Conservation (phyloP, 1,284 basidiomycete species). For the Stereum hirsutum region DNA sequence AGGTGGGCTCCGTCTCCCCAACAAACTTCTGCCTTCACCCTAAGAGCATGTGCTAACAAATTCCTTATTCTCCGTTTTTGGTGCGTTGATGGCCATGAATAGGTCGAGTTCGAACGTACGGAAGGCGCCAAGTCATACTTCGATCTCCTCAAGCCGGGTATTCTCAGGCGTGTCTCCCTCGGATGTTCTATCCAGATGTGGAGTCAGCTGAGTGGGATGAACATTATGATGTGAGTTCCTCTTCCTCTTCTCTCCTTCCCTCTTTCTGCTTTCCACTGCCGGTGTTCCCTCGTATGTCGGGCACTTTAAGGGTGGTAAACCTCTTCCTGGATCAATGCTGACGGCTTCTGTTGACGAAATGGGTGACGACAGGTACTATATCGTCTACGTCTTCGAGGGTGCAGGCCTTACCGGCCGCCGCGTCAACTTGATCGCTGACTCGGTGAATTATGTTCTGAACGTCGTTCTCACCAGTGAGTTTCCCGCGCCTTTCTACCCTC, state of each 20-base stretch:
- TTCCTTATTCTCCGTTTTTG: no score
- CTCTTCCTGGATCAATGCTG: no score
- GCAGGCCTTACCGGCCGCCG: constrained; percentile 66
- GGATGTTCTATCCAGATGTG: constrained; percentile 37
- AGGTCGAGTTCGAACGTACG: constrained; percentile 58
- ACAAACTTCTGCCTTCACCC: no score
- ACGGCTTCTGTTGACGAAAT: no score
- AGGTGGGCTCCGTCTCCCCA: no score
- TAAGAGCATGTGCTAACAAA: no score
- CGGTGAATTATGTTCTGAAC: constrained; percentile 74
- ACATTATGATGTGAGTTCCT: constrained; percentile 55
- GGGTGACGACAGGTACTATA: constrained; percentile 49
- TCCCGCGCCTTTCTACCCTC: background rate
- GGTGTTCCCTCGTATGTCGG: background rate
- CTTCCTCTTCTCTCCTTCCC: background rate
- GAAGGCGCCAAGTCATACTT: constrained; percentile 65
- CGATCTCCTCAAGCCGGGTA: constrained; percentile 49
- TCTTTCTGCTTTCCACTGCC: background rate
- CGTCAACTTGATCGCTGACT: constrained; percentile 66
- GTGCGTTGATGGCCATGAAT: no score
- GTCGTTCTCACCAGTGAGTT: constrained; percentile 42
- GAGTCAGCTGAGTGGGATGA: constrained; percentile 37
- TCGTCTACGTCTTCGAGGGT: constrained; percentile 69
- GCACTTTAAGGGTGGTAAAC: background rate
- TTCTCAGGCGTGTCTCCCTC: constrained; percentile 33